Base-by-base conservation (phyloP, 208 protist genomes). In the Sergeia podlipaevii region DNA sequence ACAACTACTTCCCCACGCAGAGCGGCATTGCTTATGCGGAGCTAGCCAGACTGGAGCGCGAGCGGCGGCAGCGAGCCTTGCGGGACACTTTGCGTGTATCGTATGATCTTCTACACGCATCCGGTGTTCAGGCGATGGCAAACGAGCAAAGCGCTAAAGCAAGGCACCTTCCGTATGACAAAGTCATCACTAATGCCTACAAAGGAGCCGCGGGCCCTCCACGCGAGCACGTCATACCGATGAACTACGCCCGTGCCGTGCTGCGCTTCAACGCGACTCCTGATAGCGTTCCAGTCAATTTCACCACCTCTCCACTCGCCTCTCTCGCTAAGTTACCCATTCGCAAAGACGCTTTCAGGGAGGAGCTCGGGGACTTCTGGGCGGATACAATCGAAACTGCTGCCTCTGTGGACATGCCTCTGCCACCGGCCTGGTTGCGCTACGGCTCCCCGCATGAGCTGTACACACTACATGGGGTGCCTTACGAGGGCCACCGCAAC, bases 1-100 rank as follows among this genome's bases (percentile, higher is more conserved):
- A 59, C 23, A 90, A 89, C 52, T 74, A 67, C n/a, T 89, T 65
- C 58, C 82, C 80, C 1, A 67, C 77, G 33, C 67, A 82, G 39
- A 85, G 68, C 24, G 82, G 77, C 41, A 54, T 63, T 38, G 55
- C 65, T 29, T 85, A 78, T 44, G 61, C 61, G 6, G 30, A 20
- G 21, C 60, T 87, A 4, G 60, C 45, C 38, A 55, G 76, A n/a
- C 11, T 60, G 24, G 85, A 92, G 52, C 4, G 32, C 23, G 32
- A 39, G 24, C 24, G 38, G 48, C 69, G 70, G 30, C 42, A 27
- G n/a, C 65, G 57, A 0, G 72, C 74, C 3, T 41, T 68, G 26
- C 17, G 5, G 27, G 32, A 59, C 50, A 20, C 23, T 2, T 30
- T 56, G 10, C 20, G 49, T 34, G 53, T 75, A 37, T 46, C 59